Evolutionary conservation across 78 protist species (phyloP), one percentile per base, ranked within the genome.

Genomic region (Dictyostelium firmibasis): DNA sequence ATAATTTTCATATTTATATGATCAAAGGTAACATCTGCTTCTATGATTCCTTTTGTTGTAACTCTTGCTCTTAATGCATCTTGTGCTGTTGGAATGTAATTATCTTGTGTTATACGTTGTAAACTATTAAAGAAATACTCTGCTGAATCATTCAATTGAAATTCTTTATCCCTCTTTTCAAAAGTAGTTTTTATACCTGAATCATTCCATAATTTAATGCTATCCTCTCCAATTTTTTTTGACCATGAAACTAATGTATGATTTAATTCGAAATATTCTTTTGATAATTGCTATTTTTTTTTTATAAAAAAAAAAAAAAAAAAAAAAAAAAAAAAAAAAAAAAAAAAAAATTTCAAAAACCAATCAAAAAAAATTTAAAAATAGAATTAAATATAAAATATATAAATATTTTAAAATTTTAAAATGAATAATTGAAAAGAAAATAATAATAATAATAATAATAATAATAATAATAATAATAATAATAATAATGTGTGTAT

Each of bases 21-120:
- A 91, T 94, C 85, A 41, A 93, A 87, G 83, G 57, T 6, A 53
- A 98, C 97, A 35, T 83, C 69, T 27, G 94, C 94, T 88, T 97
- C 98, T 8, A 91, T 85, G 25, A 98, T 97, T 4, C 99, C 99
- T 33, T 97, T 96, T 35, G 99, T 98, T 85, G 92, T 93, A 33
- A 97, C 97, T 47, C 99, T 97, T 23, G 97, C 47, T 62, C 98
- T 93, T 13, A 98, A 96, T 18, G 98, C 89, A 47, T 98, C 99
- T 36, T 97, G 96, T 76, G 96, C 96, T 27, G 72, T 84, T 41
- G 99, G 99, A 62, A 97, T 35, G 88, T 97, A 98, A 38, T 96
- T 82, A 20, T 77, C 31, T 27, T 69, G 84, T 16, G 86, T 14
- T 25, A 98, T 74, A 31, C 97, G 82, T n/a, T 76, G 85, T n/a